A percentile compares a stretch with the other conserved stretches of the same genome.
Evolutionary conservation across 129 eudicot species (phyloP).

Genomic region (Lactuca sativa): DNA sequence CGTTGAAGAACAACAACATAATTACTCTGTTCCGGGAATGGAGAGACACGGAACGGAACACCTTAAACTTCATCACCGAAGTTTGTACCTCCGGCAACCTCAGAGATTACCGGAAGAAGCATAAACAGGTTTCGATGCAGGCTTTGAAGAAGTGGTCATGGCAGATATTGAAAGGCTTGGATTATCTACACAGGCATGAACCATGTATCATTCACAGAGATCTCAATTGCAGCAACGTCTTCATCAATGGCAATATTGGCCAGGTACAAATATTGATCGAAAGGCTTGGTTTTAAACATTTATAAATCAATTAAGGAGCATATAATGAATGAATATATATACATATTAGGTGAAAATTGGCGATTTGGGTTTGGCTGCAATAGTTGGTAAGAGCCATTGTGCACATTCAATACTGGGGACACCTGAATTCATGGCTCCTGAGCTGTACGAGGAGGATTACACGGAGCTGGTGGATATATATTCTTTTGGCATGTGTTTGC

Average conservation of each 20-base stretch:
- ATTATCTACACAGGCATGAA: constrained; percentile 64
- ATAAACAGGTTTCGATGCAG: constrained; percentile 61
- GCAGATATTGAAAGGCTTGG: constrained; percentile 69
- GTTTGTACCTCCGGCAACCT: constrained; percentile 70
- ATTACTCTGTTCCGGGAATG: constrained; percentile 50
- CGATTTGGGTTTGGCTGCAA: constrained; percentile 73
- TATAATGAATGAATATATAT: no score
- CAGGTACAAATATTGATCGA: constrained; percentile 31
- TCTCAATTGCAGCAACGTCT: constrained; percentile 64
- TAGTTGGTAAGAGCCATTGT: constrained; percentile 57
- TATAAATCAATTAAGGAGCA: no score
- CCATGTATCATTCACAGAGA: constrained; percentile 73
- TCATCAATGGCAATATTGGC: constrained; percentile 60
- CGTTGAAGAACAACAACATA: constrained; percentile 48
- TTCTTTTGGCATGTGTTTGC: constrained; percentile 75
- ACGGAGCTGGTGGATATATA: constrained; percentile 71
- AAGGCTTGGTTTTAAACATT: no score
- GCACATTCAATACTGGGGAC: constrained; percentile 81
- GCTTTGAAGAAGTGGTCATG: constrained; percentile 81
- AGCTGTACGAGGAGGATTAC: constrained; percentile 68
- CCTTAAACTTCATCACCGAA: constrained; percentile 69
- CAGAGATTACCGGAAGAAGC: constrained; percentile 70
- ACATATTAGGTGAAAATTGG: constrained; percentile 69
- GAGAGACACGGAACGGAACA: constrained; percentile 45
- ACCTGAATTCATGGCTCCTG: constrained; percentile 86